Evolutionary conservation across 2,329 filamentous ascomycete species (phyloP).

Genomic region (Graphiopsis chlorocephala): DNA sequence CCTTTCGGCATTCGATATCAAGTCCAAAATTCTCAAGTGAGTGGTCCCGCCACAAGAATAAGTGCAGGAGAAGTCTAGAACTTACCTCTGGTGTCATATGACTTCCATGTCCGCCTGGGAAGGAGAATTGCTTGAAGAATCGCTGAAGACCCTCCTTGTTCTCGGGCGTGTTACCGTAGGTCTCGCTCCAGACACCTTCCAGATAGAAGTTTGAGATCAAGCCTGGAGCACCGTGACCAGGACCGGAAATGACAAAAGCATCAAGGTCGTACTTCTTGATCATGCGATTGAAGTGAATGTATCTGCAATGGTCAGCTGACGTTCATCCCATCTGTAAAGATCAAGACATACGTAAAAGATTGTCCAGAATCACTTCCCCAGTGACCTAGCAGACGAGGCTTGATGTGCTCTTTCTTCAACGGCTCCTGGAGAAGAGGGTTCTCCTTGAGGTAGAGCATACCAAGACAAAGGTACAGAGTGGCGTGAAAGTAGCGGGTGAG

Average conservation of each 20-base stretch:
- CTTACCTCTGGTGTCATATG: slow-evolving; percentile 78
- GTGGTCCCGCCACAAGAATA: not conserved
- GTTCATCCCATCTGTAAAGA: too few relatives aligned
- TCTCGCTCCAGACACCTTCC: slow-evolving; percentile 73
- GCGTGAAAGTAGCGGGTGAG: slow-evolving; percentile 73
- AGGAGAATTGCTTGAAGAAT: slow-evolving; percentile 82
- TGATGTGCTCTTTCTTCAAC: slow-evolving; percentile 67
- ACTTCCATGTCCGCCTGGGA: slow-evolving; percentile 74
- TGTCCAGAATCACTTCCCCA: slow-evolving; percentile 80
- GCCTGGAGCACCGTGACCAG: slow-evolving; percentile 74
- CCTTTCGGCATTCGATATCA: not conserved
- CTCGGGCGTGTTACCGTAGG: slow-evolving; percentile 71
- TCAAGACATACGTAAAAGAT: slow-evolving; percentile 58
- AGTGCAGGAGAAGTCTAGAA: not conserved
- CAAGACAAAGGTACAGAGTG: slow-evolving; percentile 70
- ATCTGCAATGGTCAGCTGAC: slow-evolving; percentile 36
- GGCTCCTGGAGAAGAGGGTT: slow-evolving; percentile 71
- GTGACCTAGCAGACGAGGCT: slow-evolving; percentile 70
- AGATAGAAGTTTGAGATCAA: slow-evolving; percentile 74
- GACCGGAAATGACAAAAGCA: slow-evolving; percentile 70
- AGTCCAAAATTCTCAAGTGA: not conserved
- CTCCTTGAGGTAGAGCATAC: slow-evolving; percentile 75
- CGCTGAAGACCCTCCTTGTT: slow-evolving; percentile 66
- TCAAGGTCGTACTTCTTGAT: slow-evolving; percentile 78
- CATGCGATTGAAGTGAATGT: slow-evolving; percentile 77